Evolutionary conservation across 2,329 filamentous ascomycete species (phyloP).

Genomic region (Exophiala calicioides): DNA sequence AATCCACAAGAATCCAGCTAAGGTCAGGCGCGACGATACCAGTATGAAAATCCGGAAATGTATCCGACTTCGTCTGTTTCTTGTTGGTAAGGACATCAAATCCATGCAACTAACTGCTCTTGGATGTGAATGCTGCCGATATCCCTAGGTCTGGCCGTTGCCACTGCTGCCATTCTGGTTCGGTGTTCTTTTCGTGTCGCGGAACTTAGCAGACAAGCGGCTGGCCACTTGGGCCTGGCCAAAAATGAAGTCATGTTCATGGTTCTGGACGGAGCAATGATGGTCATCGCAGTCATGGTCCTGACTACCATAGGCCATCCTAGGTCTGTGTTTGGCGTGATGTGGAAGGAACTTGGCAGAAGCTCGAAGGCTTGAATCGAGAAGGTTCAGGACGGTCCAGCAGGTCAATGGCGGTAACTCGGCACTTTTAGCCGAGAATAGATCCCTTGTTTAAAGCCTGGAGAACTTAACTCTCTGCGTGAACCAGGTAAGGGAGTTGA

Average conservation of each 20-base stretch:
- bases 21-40: not conserved
- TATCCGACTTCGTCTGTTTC: not conserved
- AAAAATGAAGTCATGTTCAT: slow-evolving; percentile 52
- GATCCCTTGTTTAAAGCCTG: no score
- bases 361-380: no score
- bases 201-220: slow-evolving; percentile 49
- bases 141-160: slow-evolving; percentile 24
- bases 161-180: slow-evolving; percentile 45
- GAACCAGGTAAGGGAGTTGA: no score
- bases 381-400: no score
- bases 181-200: slow-evolving; percentile 52
- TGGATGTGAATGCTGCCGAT: no score
- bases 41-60: not conserved
- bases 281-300: slow-evolving; percentile 34
- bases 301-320: slow-evolving; percentile 13
- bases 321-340: slow-evolving; percentile 6
- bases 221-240: slow-evolving; percentile 46
- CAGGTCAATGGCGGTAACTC: no score
- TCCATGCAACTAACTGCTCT: no score
- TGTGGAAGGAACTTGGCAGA: not conserved
- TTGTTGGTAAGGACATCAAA: not conserved
- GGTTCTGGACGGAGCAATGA: slow-evolving; percentile 54
- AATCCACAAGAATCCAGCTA: not conserved
- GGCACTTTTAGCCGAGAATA: no score
- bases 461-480: no score